Percentiles rank a stretch among this genome's conserved stretches.
Conservation (phyloP, 2,329 filamentous ascomycete species). For the Ceratocystis eucalypticola region DNA sequence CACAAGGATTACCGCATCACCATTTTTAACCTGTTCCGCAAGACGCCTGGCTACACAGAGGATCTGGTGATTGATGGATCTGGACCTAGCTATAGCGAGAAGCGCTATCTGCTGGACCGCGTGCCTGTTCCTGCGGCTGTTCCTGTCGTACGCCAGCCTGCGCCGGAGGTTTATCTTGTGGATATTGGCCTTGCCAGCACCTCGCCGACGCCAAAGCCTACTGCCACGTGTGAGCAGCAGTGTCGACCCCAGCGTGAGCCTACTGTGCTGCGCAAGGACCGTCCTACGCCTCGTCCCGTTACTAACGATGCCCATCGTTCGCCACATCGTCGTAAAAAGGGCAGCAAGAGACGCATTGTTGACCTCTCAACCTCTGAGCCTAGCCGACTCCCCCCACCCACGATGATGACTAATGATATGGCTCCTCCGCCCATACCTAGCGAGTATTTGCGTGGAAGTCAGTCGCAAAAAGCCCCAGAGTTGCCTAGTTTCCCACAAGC, state of each 20-base stretch:
- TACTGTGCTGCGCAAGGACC: conserved; percentile 43
- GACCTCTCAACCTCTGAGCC: conserved; percentile 45
- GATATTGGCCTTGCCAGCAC: conserved; percentile 33
- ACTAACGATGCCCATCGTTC: conserved; percentile 45
- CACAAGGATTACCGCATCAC: conserved; percentile 73
- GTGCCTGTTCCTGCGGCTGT: conserved; percentile 61
- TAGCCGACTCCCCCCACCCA: conserved; percentile 12
- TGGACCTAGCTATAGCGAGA: conserved; percentile 72
- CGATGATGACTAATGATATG: conserved; percentile 16
- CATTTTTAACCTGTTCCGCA: conserved; percentile 93
- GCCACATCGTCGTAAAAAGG: conserved; percentile 43
- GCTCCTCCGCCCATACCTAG: conserved; percentile 14
- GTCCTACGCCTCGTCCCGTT: conserved; percentile 38
- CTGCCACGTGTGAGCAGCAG: conserved; percentile 34
- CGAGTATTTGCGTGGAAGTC: neutral
- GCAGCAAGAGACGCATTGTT: conserved; percentile 46
- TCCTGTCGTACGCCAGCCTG: conserved; percentile 60
- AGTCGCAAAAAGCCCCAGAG: neutral
- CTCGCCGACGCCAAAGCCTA: conserved; percentile 42
- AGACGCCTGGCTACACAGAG: conserved; percentile 75
- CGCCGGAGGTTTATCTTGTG: conserved; percentile 47
- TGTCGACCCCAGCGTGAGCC: conserved; percentile 6
- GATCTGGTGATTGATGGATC: conserved; percentile 81
- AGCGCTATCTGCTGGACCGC: conserved; percentile 69
- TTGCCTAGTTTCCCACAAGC: neutral